Percentiles rank a stretch among this genome's conserved stretches.
Conservation (phyloP, 2,329 filamentous ascomycete genomes). For the Diaporthe australafricana region DNA sequence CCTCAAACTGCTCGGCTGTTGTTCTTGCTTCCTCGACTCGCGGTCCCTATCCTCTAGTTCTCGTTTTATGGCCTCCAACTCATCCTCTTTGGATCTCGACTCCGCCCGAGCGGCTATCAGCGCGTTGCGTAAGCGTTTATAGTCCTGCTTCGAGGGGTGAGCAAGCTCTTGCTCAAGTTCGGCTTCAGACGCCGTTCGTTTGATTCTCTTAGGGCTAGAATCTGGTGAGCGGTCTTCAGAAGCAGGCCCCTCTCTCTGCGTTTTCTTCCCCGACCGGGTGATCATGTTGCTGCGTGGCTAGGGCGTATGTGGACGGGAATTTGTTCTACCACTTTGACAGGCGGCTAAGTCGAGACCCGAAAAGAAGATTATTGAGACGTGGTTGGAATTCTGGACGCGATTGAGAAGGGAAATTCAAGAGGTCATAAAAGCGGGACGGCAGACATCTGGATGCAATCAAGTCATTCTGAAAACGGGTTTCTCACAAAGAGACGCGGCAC, state of each 20-base stretch:
- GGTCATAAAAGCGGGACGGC: background rate
- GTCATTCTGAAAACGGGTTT: background rate
- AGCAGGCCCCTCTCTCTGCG: background rate
- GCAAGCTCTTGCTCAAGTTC: background rate
- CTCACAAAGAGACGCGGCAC: background rate
- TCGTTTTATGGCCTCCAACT: background rate
- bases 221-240: no score
- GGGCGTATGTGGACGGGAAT: background rate
- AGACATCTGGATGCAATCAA: no score
- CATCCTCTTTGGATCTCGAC: background rate
- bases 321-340: no score
- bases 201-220: background rate
- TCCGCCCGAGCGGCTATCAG: background rate
- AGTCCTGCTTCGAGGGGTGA: background rate
- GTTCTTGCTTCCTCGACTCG: background rate
- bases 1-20: no score
- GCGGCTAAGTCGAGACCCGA: no score
- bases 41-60: no score
- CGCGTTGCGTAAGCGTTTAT: background rate
- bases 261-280: background rate
- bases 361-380: no score
- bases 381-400: no score
- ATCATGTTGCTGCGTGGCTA: background rate
- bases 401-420: accelerated
- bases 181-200: background rate